Evolutionary conservation across 176 grass and related monocot genomes (phyloP), one percentile per base, ranked within the genome.

Genomic region (Oryza punctata): DNA sequence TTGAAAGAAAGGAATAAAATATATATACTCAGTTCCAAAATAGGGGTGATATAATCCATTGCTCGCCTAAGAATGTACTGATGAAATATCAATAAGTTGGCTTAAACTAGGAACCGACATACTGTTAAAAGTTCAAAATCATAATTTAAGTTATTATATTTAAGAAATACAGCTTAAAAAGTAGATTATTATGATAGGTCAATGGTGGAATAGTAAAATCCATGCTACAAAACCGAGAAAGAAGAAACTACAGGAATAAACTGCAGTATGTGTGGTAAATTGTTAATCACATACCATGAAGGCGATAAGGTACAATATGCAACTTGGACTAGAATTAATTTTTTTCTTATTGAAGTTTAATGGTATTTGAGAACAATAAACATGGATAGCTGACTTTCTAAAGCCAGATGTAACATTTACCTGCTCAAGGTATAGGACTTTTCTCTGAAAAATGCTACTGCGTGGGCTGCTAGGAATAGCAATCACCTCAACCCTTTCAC

Each of bases 401-500:
- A 70, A 44, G 44, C 4, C 52, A 88, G 70, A 37, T 67, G 29
- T 2, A 40, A 80, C 23, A 70, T 78, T 67, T 85, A 97, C 95
- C 95, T 94, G 85, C 49, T 94, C 95, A 70, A 97, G 92, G 78
- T 97, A 97, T 63, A 92, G 59, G 78, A 97, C 95, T 79, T 97
- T 89, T 72, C 95, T 85, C 85, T 94, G 88, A 61, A 87, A 97
- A 71, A 91, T 89, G 46, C 33, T 84, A 78, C 82, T 78, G 38
- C 84, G 84, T 26, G 95, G 81, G 63, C 88, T 90, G 75, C 60
- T 89, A 70, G 95, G 95, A 81, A 97, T 92, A 61, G 95, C 95
- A 89, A 97, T 94, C 57, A 97, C 92, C 90, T 97, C 94, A 70
- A 97, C 88, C 84, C 94, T 94, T 85, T 97, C 95, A 75, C 78